Base-by-base conservation (phyloP, 371 early-diverging fungal species). In the Syncephalastrum monosporum region DNA sequence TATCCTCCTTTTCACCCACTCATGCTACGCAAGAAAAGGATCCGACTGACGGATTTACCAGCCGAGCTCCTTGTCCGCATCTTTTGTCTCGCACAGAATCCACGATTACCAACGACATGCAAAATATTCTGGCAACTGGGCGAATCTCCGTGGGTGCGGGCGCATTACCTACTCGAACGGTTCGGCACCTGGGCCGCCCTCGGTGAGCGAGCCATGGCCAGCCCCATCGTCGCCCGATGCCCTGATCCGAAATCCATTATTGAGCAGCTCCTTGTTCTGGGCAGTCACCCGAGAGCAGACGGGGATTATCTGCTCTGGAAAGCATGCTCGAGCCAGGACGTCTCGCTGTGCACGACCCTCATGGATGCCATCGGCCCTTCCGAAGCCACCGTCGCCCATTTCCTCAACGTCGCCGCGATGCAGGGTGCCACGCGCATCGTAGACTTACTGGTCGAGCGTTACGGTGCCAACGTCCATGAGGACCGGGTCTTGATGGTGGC, bases 1-100 rank as follows among this genome's bases (percentile, higher is more conserved):
- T 10, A 5, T 33, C 38, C 38, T 33, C 38, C 38, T 33, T 33
- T 10, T 33, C 38, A 21, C 21, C 21, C 21, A 21, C 38, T 33
- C 38, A 33, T 33, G 38, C 38, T 10, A 12, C 38, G 38, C 38
- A 33, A 33, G 38, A 33, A 33, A 33, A 5, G 38, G 38, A 33
- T 33, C 38, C 23, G 23, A 16, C 47, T 61, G 16, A 27, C 21
- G 21, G 45, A 33, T 33, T 43, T 75, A 6, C 75, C 75, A 6
- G 47, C 56, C 8, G 75, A 75, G 47, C 64, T 75, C 10, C 56
- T 53, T 47, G 56, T 50, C 3, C 52, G 63, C 12, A 77, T 77
- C 33, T 74, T 77, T 57, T 48, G 72, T 3, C 47, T 65, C 29
- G 66, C 75, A 4, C 75, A 72, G 51, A 77, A 69, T 51, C 68